Evolutionary conservation across 495 filamentous ascomycete species (phyloP), one percentile per base, ranked within the genome.

Genomic region (Lophium mytilinum): DNA sequence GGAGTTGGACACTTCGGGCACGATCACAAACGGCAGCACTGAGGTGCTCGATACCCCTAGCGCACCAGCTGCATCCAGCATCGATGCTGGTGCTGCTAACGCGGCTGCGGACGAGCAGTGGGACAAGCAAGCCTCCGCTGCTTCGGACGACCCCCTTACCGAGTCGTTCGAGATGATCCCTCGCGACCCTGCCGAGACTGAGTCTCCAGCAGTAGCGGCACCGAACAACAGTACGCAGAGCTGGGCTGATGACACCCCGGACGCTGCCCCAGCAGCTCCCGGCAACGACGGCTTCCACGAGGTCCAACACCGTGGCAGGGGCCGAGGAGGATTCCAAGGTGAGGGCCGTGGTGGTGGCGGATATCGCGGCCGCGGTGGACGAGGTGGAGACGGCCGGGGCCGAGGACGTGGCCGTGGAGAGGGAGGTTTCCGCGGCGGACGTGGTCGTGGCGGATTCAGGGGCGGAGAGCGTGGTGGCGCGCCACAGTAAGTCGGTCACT

Each of bases 151-250:
- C 70, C 78, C 47, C 58, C 71, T 74, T 14, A 78, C 82, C 8
- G 86, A 93, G 61, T 81, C 81, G 58, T 94, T 84, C 85, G 83
- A 90, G 49, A 81, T 89, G 68, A 80, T 90, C 41, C 82, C 87
- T 40, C 86, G 87, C 55, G 76, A 84, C 66, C 81, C 87, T 37
- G 74, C 81, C 37, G 89, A 94, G 70, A 85, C 86, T 11, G 90
- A 93, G 47, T 84, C 82, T 11, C 66, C 77, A n/a, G 80, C 81
- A 9, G 83, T 79, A 8, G 77, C 83, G 21, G 82, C 79, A 18
- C 73, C 79, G 19, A 68, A 72, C 35, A 69, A 71, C 51, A 79
- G 77, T 56, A 72, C 73, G n/a, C 76, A 78, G 54, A 82, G 80
- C 66, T 87, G 83, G 81, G 83, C 84, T n/a, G 83, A 88, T 62